Evolutionary conservation across 2,329 filamentous ascomycete genomes (phyloP).

Genomic region (Reticulascus tulasneorum): DNA sequence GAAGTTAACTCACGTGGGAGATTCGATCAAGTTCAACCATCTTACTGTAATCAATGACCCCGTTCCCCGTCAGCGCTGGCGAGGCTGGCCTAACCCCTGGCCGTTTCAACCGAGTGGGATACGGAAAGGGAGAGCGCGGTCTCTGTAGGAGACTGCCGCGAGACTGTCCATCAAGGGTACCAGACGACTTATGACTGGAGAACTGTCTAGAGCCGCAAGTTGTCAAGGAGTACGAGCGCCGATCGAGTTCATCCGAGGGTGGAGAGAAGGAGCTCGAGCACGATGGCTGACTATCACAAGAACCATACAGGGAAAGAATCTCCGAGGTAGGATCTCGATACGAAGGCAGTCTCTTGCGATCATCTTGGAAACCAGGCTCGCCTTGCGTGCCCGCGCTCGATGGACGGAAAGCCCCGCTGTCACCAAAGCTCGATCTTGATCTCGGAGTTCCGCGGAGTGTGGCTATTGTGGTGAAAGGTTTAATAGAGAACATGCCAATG

Average conservation of each 20-base stretch:
- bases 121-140: slow-evolving; percentile 56
- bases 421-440: slow-evolving; percentile 24
- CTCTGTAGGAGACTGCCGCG: slow-evolving; percentile 41
- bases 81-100: slow-evolving; percentile 47
- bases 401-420: too few relatives aligned
- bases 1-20: slow-evolving; percentile 36
- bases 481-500: slow-evolving; percentile 57
- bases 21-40: slow-evolving; percentile 47
- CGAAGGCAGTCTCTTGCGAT: slow-evolving; percentile 41
- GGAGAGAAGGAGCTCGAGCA: slow-evolving; percentile 38
- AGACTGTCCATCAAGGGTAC: slow-evolving; percentile 43
- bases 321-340: slow-evolving; percentile 51
- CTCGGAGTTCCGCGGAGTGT: slow-evolving; percentile 24
- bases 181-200: slow-evolving; percentile 44
- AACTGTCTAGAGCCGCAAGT: slow-evolving; percentile 43
- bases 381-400: too few relatives aligned
- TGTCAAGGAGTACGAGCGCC: slow-evolving; percentile 52
- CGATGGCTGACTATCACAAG: slow-evolving; percentile 40
- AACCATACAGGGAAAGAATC: slow-evolving; percentile 52
- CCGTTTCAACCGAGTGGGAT: slow-evolving; percentile 53
- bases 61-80: slow-evolving; percentile 44
- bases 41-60: slow-evolving; percentile 43
- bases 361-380: too few relatives aligned
- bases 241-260: slow-evolving; percentile 37
- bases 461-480: slow-evolving; percentile 31